Conservation (phyloP, 768 basidiomycete species). For the Lactifluus echinatus region DNA sequence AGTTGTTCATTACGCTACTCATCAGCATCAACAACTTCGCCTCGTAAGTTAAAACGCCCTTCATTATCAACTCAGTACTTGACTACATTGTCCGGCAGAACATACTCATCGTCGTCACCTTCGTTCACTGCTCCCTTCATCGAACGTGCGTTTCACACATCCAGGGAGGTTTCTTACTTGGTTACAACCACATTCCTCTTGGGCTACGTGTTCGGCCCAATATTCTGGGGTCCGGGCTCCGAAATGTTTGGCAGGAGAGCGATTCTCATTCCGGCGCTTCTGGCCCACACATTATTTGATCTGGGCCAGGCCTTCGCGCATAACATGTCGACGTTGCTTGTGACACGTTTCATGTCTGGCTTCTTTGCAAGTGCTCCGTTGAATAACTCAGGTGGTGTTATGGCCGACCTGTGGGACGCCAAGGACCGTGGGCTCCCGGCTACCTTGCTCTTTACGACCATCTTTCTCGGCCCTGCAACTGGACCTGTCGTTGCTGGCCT, state of each 20-base stretch:
- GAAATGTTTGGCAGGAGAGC: constrained; percentile 18
- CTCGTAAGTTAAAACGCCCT: neutral
- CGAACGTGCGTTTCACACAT: neutral
- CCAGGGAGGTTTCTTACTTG: constrained; percentile 5
- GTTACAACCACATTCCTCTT: constrained; percentile 12
- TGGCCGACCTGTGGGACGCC: constrained; percentile 23
- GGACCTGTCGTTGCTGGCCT: constrained; percentile 21
- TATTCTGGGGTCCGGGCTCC: constrained; percentile 20
- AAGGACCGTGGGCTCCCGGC: constrained; percentile 15
- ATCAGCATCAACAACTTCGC: neutral
- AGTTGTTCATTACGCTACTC: constrained; percentile 3
- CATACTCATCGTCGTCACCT: constrained; percentile 13
- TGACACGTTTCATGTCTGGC: constrained; percentile 23
- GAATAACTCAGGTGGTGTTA: constrained; percentile 18
- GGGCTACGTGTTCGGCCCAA: constrained; percentile 11
- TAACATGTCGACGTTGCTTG: constrained; percentile 15
- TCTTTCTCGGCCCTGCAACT: constrained; percentile 23
- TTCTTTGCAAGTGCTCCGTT: constrained; percentile 21
- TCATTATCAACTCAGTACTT: neutral
- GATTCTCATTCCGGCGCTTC: constrained; percentile 8
- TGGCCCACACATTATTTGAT: constrained; percentile 7
- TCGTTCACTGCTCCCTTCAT: neutral
- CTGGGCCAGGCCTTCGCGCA: constrained; percentile 11
- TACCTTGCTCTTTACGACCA: constrained; percentile 13
- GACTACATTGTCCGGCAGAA: neutral